Percentiles rank a stretch among this genome's conserved stretches.
Evolutionary conservation across 2,329 filamentous ascomycete genomes (phyloP).

Genomic region (Arthrobotrys iridis): DNA sequence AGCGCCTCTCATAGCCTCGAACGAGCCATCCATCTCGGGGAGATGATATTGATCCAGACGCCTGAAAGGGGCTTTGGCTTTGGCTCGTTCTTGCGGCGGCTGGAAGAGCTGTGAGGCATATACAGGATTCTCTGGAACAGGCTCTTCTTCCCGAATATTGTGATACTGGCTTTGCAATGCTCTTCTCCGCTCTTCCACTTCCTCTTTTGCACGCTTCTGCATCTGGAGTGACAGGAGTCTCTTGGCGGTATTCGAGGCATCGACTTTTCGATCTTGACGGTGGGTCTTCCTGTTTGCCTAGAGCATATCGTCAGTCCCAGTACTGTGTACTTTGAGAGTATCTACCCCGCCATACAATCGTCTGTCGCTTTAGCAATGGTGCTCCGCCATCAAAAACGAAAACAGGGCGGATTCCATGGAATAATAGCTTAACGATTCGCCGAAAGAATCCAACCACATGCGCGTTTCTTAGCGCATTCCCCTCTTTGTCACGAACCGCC

Average conservation of each 20-base stretch:
- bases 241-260: slow-evolving; percentile 89
- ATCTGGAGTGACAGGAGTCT: slow-evolving; percentile 94
- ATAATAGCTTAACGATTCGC: slow-evolving; percentile 95
- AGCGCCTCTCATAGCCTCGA: slow-evolving; percentile 82
- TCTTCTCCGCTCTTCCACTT: slow-evolving; percentile 72
- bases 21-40: slow-evolving; percentile 79
- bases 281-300: slow-evolving; percentile 74
- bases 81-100: slow-evolving; percentile 77
- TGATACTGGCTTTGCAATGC: slow-evolving; percentile 56
- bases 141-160: slow-evolving; percentile 63
- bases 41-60: slow-evolving; percentile 96
- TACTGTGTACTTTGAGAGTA: not conserved
- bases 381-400: slow-evolving; percentile 99
- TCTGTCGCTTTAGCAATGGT: slow-evolving; percentile 87
- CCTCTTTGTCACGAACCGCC: slow-evolving; percentile 97
- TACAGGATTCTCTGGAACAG: slow-evolving; percentile 77
- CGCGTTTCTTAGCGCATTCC: slow-evolving; percentile 93
- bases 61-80: slow-evolving; percentile 75
- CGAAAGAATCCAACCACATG: slow-evolving; percentile 98
- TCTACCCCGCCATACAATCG: slow-evolving; percentile 69
- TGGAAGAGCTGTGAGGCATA: slow-evolving; percentile 92
- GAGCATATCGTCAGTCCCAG: not conserved
- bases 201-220: slow-evolving; percentile 87
- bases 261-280: slow-evolving; percentile 87
- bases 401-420: slow-evolving; percentile 93